Base-by-base conservation (phyloP, 352 stramenopile genomes). In the Globisporangium cystogenes region DNA sequence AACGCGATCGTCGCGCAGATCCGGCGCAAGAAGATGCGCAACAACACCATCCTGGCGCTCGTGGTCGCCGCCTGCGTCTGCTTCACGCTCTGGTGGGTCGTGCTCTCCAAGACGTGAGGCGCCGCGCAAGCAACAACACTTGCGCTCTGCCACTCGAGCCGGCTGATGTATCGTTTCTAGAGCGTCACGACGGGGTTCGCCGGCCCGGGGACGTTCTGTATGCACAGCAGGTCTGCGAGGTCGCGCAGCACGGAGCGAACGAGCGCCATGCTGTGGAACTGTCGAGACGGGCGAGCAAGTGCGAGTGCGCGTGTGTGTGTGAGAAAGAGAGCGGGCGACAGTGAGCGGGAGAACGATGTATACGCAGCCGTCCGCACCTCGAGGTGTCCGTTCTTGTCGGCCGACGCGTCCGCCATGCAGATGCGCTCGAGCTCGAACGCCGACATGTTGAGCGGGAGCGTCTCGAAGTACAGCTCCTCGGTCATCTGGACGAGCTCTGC, bases 1-100 rank as follows among this genome's bases (percentile, higher is more conserved):
- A 98, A 98, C 66, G 83, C 77, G 57, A 80, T 99, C 58, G 93
- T 99, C 62, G 96, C 98, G 52, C 80, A 95, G 63, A 99, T 99
- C 62, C 81, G 85, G 40, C 87, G 93, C 68, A 98, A 98, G 76
- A 97, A 98, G 75, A 90, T 96, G 62, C 85, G 89, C 62, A 98
- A 99, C 81, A 98, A 98, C 71, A 96, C 85, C 40, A 97, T 99
- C 81, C 63, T 99, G 23, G 93, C 90, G 52, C 82, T 96, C 43
- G 93, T 98, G 44, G 97, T 99, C 65, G 93, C 96, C 7, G 83
- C 60, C 42, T 99, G 95, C 72, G 79, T 98, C 57, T 95, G 96
- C 60, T 99, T 99, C 57, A 98, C 92, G 35, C 76, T 99, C 14
- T 99, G 94, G 93, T 99, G 85, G 85, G 77, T 78, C 36, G 74